Base-by-base conservation (phyloP, 768 basidiomycete genomes). In the Tubosaeta brunneosetosa region DNA sequence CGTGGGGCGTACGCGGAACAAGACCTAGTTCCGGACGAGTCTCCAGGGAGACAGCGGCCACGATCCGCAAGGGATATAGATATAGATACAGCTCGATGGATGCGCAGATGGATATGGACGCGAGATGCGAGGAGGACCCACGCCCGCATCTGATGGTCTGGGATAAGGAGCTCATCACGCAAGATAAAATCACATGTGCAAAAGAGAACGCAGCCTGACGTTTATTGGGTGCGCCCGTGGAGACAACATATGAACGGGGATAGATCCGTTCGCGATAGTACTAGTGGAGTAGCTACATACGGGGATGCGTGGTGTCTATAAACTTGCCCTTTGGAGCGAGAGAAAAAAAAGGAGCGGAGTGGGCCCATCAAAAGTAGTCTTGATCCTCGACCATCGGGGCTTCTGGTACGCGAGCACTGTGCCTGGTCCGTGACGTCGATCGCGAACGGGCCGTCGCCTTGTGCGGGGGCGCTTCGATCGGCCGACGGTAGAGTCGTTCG, bases 401-500 rank as follows among this genome's bases (percentile, higher is more conserved):
- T 4, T 40, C 22, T 11, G 19, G 38, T 12, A 13, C 11, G 19
- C 43, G 26, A 10, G n/a, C 29, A 29, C 9, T 9, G 36, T 25
- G 22, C 40, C 40, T 9, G 13, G 42, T 8, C 6, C 43, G 27
- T 29, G 43, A 44, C 9, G 3, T 44, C 3, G 43, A 43, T 14
- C 42, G 42, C 10, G 25, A 27, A 27, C 25, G 26, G 19, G 38
- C 19, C 10, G 17, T 40, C 8, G 17, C 19, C 10, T 19, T 40
- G 19, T 9, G 19, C 10, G 11, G 11, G 4, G 4, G 37, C n/a
- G 7, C 11, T 31, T 52, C 55, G 33, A 51, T 17, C 0, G 58
- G 50, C 9, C 58, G 62, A 17, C 58, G 44, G 43, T 64, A 64
- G 14, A 67, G 47, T 2, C 9, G 4, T 22, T 60, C 57, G 36